These are phyloP conservation scores for Polyporus tsugae DNA, from an alignment of 1,284 basidiomycete genomes.

Conservation along the genomic window DNA sequence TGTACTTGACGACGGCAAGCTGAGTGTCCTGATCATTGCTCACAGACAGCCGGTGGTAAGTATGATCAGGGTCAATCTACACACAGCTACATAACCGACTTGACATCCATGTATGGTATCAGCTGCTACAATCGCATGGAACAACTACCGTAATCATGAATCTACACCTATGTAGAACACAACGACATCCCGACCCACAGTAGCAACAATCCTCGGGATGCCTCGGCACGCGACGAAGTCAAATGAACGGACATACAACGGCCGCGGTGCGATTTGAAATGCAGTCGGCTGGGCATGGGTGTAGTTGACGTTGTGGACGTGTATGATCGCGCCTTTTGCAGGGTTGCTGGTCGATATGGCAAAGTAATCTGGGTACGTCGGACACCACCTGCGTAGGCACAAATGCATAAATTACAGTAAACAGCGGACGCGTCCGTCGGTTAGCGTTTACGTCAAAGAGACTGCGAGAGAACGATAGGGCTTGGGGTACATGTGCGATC, in stretches of 20 bases:
- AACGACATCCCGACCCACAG: slow-evolving; percentile 62
- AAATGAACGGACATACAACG: slow-evolving; percentile 74
- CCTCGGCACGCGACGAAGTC: slow-evolving; percentile 71
- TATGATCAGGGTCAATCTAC: not conserved
- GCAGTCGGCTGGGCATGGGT: slow-evolving; percentile 67
- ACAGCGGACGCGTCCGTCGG: not conserved
- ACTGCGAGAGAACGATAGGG: not conserved
- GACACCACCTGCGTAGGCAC: slow-evolving; percentile 68
- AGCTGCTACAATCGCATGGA: not conserved
- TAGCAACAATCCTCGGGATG: slow-evolving; percentile 71
- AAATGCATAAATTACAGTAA: not conserved
- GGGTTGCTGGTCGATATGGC: slow-evolving; percentile 71
- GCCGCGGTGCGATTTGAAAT: slow-evolving; percentile 63
- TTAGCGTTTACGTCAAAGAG: not conserved
- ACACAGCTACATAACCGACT: not conserved
- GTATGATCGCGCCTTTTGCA: slow-evolving; percentile 67
- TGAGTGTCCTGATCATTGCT: not conserved
- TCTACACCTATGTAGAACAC: slow-evolving; percentile 48
- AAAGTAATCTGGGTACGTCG: slow-evolving; percentile 77
- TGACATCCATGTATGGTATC: not conserved
- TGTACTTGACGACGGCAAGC: not conserved
- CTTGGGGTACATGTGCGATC: too few species aligned
- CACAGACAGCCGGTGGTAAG: not conserved
- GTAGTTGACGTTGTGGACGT: slow-evolving; percentile 72
- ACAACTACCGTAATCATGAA: slow-evolving; percentile 20